Base-by-base conservation (phyloP, 192 early-diverging fungal species). In the Gonapodya sp. region DNA sequence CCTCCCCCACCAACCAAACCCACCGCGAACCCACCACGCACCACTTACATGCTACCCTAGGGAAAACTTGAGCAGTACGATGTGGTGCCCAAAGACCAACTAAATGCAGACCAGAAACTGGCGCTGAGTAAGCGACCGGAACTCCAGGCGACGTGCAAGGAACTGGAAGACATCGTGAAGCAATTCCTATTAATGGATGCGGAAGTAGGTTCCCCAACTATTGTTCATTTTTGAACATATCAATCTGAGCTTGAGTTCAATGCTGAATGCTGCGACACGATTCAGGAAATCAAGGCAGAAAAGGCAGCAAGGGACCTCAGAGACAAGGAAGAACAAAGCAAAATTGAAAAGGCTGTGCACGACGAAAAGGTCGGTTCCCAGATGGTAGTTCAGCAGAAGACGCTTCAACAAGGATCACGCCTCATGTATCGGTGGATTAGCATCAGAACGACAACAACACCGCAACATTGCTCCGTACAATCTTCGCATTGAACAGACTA, bases 51-150 rank as follows among this genome's bases (percentile, higher is more conserved):
- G 46, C 24, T 16, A 64, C 36, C 2, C 16, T 75, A 87, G 89
- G 81, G 82, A 2, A 88, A 88, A 80, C 78, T 89, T 30, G 87
- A 87, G 79, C 80, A 82, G 32, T 86, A 87, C 80, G 89, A 88
- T 46, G 36, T 79, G 31, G 31, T 80, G 77, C 80, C 81, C 34
- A 80, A 31, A n/a, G 35, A 35, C 30, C 37, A 80, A 16, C 84
- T 88, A n/a, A 86, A 89, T 80, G 74, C 83, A 36, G 89, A 89
- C 81, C 89, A 89, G 81, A 31, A 87, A 34, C 85, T 83, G 64
- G 80, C 86, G 14, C 35, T 89, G 32, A 46, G 83, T 31, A 83
- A 79, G 81, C 87, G 85, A 81, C 82, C 84, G 1, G 86, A 89
- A 79, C 80, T 88, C 35, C 81, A 75, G 2, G 79, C 80, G 30